Conservation (phyloP, 2,329 filamentous ascomycete genomes). For the Alternaria rosae region DNA sequence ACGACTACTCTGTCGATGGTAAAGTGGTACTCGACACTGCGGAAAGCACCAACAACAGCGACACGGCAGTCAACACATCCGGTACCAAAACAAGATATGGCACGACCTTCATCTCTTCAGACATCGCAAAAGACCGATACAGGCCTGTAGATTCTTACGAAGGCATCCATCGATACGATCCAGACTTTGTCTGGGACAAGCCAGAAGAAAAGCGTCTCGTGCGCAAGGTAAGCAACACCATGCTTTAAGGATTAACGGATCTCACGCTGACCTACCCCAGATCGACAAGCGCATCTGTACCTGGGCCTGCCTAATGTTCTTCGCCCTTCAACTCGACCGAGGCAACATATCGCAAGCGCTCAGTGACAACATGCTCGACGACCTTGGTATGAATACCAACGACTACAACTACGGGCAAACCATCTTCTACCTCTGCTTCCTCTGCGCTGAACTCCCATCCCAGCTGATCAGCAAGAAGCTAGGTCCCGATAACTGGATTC, state of each 20-base stretch:
- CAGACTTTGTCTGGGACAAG: slow-evolving; percentile 62
- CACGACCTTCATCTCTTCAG: slow-evolving; percentile 47
- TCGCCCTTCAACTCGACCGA: slow-evolving; percentile 60
- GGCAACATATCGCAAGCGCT: slow-evolving; percentile 54
- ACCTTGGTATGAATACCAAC: slow-evolving; percentile 46
- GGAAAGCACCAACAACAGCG: slow-evolving; percentile 29
- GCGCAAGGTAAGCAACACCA: slow-evolving; percentile 54
- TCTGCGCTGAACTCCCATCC: slow-evolving; percentile 60
- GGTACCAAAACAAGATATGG: slow-evolving; percentile 24
- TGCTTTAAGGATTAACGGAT: not conserved
- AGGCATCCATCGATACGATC: slow-evolving; percentile 66
- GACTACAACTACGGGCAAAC: slow-evolving; percentile 52
- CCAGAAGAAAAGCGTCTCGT: slow-evolving; percentile 65
- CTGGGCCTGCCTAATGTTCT: slow-evolving; percentile 64
- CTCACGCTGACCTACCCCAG: slow-evolving; percentile 31
- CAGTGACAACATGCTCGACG: slow-evolving; percentile 45
- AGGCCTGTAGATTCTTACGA: slow-evolving; percentile 65
- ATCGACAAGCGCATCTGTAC: slow-evolving; percentile 60
- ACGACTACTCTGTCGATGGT: slow-evolving; percentile 17
- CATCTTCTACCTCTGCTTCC: slow-evolving; percentile 83
- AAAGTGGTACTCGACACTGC: slow-evolving; percentile 31
- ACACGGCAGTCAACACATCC: slow-evolving; percentile 18
- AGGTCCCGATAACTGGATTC: slow-evolving; percentile 57
- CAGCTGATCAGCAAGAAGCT: slow-evolving; percentile 58
- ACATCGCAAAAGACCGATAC: slow-evolving; percentile 51